Evolutionary conservation across 768 basidiomycete genomes (phyloP), one percentile per base, ranked within the genome.

Genomic region (Asterophora parasitica): DNA sequence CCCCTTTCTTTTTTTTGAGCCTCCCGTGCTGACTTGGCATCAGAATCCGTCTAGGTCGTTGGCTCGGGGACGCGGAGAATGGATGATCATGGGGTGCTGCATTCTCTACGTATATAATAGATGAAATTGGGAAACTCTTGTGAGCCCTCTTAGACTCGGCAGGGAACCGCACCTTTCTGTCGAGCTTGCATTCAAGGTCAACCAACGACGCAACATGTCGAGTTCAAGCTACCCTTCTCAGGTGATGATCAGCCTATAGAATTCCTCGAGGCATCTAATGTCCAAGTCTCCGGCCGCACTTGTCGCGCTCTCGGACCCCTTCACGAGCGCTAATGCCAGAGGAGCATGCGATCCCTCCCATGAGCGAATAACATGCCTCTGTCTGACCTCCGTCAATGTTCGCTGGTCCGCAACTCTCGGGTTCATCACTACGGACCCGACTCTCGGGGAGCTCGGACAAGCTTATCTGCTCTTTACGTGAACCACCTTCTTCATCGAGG

Each of bases 21-120:
- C 4, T 5, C 2, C 28, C 11, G 11, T 45, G 7, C 47, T 17
- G 11, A 31, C 11, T 13, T 23, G 19, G 20, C 39, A 27, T 16
- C 47, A 75, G 71, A 71, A 66, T 68, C 72, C 42, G 65, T 73
- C 58, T 74, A 64, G 67, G 44, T 48, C 20, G 17, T 37, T 51
- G 51, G 39, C 28, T 6, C 27, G 30, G 23, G 26, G 41, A 38
- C 48, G 30, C 47, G 33, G 37, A 52, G 38, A 33, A 34, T 27
- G 38, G 27, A 34, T 27, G 30, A 33, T 20, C 32, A 43, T 48
- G 17, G n/a, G n/a, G 26, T 46, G 37, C 23, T 31, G 41, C 46
- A 20, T 42, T 49, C 15, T 43, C 46, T 49, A 55, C 41, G 54
- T 53, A 59, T 47, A 42, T 42, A 50, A 51, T 53, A 49, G 46